phyloP scores from a whole-genome alignment of 495 filamentous ascomycete species.

The Chaetomium tenue region DNA sequence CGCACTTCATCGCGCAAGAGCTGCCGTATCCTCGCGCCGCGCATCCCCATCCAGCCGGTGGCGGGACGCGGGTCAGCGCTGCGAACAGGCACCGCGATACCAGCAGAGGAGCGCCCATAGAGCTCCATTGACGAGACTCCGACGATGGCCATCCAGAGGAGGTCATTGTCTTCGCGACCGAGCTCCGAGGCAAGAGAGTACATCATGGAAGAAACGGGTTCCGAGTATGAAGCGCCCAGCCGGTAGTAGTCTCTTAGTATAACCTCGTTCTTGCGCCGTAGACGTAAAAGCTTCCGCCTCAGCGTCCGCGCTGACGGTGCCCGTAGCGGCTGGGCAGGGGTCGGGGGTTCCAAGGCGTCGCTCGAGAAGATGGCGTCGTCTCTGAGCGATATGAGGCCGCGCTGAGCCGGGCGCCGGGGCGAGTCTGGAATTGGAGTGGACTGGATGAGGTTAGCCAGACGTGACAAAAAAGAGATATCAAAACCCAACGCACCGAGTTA shows the following conservation, averaged over 20 bases:
- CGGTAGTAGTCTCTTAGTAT: constrained; percentile 77
- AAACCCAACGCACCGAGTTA: constrained; percentile 66
- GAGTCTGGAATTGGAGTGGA: constrained; percentile 56
- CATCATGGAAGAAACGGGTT: constrained; percentile 88
- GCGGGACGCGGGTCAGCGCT: constrained; percentile 51
- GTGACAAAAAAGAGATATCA: not conserved
- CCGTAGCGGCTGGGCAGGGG: constrained; percentile 57
- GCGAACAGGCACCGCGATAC: constrained; percentile 69
- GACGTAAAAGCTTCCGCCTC: constrained; percentile 66
- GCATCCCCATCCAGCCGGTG: constrained; percentile 74
- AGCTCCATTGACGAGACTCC: constrained; percentile 89
- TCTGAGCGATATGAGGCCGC: constrained; percentile 50
- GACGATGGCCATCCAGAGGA: constrained; percentile 92
- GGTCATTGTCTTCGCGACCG: constrained; percentile 92
- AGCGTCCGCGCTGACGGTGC: constrained; percentile 65
- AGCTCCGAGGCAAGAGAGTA: constrained; percentile 94
- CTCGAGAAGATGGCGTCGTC: constrained; percentile 45
- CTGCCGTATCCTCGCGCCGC: constrained; percentile 79
- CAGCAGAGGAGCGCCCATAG: constrained; percentile 79
- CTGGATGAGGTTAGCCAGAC: constrained; percentile 47
- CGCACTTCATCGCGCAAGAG: constrained; percentile 91
- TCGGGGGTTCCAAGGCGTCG: constrained; percentile 48
- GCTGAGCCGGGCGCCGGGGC: constrained; percentile 48
- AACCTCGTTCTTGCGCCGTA: constrained; percentile 72
- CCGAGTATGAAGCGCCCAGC: constrained; percentile 84